Conservation (phyloP, 2,329 filamentous ascomycete species). For the Diaporthe ilicicola region DNA sequence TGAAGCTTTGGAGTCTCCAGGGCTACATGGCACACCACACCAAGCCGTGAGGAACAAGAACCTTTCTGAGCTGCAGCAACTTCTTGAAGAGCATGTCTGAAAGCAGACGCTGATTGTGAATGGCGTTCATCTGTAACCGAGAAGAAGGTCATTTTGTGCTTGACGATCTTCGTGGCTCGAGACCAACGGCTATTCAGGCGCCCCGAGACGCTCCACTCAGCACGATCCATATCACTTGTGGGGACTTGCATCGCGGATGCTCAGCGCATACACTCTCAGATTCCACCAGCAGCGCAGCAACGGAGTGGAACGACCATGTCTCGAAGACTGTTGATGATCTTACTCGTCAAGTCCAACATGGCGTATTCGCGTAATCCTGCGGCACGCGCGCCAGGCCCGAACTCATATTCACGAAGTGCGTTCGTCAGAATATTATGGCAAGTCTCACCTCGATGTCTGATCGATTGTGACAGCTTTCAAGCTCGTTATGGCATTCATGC, state of each 20-base stretch:
- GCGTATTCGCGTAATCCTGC: neutral
- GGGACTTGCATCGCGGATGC: too few species aligned
- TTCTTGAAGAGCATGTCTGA: too few species aligned
- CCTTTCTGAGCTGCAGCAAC: neutral
- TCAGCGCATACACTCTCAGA: neutral
- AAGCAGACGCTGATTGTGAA: neutral
- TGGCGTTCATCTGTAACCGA: neutral
- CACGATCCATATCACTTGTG: neutral
- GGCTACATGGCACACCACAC: conserved; percentile 54
- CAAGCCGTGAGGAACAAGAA: neutral
- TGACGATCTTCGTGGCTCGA: neutral
- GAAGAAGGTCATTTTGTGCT: too few species aligned
- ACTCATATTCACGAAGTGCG: neutral
- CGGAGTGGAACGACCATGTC: neutral
- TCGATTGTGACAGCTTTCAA: neutral
- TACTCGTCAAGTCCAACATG: neutral
- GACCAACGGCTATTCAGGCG: too few species aligned
- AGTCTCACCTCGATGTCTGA: neutral
- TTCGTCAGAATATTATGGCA: neutral
- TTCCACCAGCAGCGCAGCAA: too few species aligned
- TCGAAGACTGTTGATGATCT: neutral
- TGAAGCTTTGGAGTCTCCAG: conserved; percentile 66
- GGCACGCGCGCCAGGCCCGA: neutral
- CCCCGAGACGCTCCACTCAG: neutral
- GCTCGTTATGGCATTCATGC: neutral